Evolutionary conservation across 1,139 yeast genomes (phyloP).

Genomic region (Schizosaccharomyces versatilis): DNA sequence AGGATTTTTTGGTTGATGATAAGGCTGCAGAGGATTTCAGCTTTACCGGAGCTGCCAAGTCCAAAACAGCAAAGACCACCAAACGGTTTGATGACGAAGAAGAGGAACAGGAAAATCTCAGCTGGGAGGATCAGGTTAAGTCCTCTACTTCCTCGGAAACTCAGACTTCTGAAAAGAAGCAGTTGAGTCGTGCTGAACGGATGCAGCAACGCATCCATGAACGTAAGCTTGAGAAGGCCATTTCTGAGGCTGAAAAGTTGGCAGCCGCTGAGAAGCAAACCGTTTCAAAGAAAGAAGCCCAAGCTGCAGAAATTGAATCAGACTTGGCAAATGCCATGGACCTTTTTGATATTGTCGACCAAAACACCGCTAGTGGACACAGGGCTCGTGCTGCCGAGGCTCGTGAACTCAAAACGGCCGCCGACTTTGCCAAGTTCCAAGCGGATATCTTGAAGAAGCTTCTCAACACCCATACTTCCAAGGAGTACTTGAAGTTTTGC

Average conservation of each 20-base stretch:
- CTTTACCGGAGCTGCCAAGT: no score
- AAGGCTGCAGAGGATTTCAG: not conserved
- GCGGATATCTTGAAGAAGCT: not conserved
- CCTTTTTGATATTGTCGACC: not conserved
- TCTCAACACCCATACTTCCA: not conserved
- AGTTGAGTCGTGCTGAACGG: not conserved
- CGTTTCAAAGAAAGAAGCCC: not conserved
- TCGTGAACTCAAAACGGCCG: not conserved
- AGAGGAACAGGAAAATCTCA: not conserved
- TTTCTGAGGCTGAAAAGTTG: not conserved
- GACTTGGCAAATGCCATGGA: conserved; percentile 3
- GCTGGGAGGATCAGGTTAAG: no score
- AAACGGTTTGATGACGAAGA: conserved; percentile 1
- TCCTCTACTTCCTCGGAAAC: no score
- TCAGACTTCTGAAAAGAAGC: not conserved
- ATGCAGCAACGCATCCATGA: conserved; percentile 1
- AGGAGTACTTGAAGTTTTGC: not conserved
- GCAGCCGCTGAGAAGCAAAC: not conserved
- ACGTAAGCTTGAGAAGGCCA: conserved; percentile 1
- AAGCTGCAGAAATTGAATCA: not conserved
- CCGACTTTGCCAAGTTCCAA: not conserved
- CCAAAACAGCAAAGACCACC: not conserved
- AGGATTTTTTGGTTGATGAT: conserved; percentile 2
- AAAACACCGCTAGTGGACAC: not conserved
- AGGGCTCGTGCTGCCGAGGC: not conserved